Percentiles rank a stretch among this genome's conserved stretches.
phyloP scores from a whole-genome alignment of 2,329 filamentous ascomycete genomes.

The Penicillium sp. region DNA sequence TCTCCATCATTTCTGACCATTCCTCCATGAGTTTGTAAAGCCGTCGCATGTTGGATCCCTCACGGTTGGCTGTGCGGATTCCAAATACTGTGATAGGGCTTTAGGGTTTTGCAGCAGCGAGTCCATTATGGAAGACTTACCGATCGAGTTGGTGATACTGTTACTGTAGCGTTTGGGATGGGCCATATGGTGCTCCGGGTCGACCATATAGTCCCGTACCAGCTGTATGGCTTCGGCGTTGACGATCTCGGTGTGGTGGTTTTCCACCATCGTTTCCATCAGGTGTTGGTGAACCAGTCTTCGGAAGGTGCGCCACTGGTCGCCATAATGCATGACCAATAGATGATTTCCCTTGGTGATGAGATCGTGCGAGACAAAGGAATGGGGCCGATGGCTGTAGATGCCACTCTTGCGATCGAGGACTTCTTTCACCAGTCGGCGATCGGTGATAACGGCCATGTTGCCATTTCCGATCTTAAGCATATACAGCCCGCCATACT shows the following conservation, averaged over 20 bases:
- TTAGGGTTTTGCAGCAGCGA: not conserved
- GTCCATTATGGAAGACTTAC: not conserved
- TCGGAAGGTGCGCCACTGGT: constrained; percentile 47
- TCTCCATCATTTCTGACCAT: constrained; percentile 1
- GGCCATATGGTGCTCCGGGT: constrained; percentile 45
- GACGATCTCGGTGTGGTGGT: constrained; percentile 29
- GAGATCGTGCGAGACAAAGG: constrained; percentile 19
- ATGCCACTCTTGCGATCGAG: constrained; percentile 47
- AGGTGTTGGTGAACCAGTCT: constrained; percentile 48
- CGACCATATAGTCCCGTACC: constrained; percentile 43
- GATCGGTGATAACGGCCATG: constrained; percentile 43
- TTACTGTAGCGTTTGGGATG: constrained; percentile 52
- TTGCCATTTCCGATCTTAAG: constrained; percentile 45
- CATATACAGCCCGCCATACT: constrained; percentile 8
- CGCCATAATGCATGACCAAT: constrained; percentile 7
- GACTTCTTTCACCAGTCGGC: constrained; percentile 41
- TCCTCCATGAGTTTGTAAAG: constrained; percentile 3
- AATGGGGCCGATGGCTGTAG: constrained; percentile 45
- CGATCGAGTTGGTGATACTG: constrained; percentile 41
- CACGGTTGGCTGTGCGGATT: not conserved
- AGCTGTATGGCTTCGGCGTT: constrained; percentile 52
- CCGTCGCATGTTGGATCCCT: not conserved
- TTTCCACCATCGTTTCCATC: constrained; percentile 35
- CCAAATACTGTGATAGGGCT: not conserved
- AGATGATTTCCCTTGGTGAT: constrained; percentile 1